phyloP scores from a whole-genome alignment of 1,139 yeast species.

The Hyphopichia burtonii region DNA sequence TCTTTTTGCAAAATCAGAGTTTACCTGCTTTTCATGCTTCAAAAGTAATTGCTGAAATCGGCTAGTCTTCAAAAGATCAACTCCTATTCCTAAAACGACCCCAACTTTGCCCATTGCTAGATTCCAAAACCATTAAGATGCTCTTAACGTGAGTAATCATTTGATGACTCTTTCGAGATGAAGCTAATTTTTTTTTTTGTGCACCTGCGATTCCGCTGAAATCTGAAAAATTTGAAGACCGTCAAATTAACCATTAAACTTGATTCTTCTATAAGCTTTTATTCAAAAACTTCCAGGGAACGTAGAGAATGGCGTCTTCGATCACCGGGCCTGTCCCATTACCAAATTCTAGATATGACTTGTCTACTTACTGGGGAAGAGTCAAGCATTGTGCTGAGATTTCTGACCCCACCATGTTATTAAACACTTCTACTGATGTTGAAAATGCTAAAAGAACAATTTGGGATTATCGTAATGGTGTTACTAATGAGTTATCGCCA shows the following conservation, averaged over 20 bases:
- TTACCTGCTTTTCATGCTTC: constrained; percentile 20
- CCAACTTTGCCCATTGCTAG: neutral
- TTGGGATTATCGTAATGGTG: constrained; percentile 73
- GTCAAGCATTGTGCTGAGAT: constrained; percentile 92
- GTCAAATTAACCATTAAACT: neutral
- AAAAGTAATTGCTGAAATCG: constrained; percentile 49
- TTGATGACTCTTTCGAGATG: constrained; percentile 1
- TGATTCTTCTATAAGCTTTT: neutral
- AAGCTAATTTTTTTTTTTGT: neutral
- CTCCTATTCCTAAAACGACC: constrained; percentile 52
- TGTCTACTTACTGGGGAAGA: constrained; percentile 85
- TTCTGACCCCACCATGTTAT: constrained; percentile 87
- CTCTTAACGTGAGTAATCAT: no score
- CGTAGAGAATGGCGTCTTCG: constrained; percentile 73
- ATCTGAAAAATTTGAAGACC: neutral
- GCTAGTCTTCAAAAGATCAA: constrained; percentile 53
- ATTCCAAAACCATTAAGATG: neutral
- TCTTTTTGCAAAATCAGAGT: constrained; percentile 29
- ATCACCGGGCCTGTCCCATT: constrained; percentile 76
- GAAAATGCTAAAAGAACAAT: constrained; percentile 62
- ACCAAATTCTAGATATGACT: constrained; percentile 77
- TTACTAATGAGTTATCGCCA: constrained; percentile 61
- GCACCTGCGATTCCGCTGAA: neutral
- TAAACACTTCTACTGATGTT: constrained; percentile 66
- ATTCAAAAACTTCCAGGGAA: no score